Evolutionary conservation across 768 basidiomycete genomes (phyloP), one percentile per base, ranked within the genome.

Genomic region (Hygrocybe coccinea): DNA sequence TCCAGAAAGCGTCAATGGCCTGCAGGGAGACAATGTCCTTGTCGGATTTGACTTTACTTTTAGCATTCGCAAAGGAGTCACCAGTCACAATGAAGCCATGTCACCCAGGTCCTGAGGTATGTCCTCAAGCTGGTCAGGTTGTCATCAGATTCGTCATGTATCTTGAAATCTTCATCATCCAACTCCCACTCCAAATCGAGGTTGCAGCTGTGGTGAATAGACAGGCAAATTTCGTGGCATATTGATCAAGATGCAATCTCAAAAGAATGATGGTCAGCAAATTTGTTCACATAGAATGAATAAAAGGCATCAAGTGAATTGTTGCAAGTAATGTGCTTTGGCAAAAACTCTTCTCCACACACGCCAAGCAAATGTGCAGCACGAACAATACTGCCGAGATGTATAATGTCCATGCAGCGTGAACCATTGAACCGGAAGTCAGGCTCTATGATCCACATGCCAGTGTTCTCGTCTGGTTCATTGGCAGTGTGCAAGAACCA

Each of bases 1-100:
- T 91, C 95, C 95, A 99, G 83, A 98, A 98, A 22, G 84, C 95
- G 68, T 99, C 95, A 64, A 99, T 86, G 51, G 86, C 80, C 58
- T 97, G 92, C 0, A 93, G 93, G 0, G 92, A 87, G 37, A 98
- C 86, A 52, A 84, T 74, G 62, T 91, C 90, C 62, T 86, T 85
- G 70, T 90, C 85, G 44, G 74, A 76, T 63, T 84, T 84, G 53
- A 76, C 66, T 59, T 79, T 78, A 50, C 78, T 67, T 56, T 79
- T 77, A 50, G 78, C 79, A 19, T 74, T 70, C 33, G 72, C 69
- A 12, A 83, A 77, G 0, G 82, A 75, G 47, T 80, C 85, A 55
- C 84, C 85, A 24, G 90, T 8, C 29, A 8, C 90, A 56, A 97
- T 85, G 47, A 95, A 36, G 85, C 86, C 33, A 89, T 89, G 4